phyloP scores from a whole-genome alignment of 306 rosid genomes.

The Carpinus fangiana region DNA sequence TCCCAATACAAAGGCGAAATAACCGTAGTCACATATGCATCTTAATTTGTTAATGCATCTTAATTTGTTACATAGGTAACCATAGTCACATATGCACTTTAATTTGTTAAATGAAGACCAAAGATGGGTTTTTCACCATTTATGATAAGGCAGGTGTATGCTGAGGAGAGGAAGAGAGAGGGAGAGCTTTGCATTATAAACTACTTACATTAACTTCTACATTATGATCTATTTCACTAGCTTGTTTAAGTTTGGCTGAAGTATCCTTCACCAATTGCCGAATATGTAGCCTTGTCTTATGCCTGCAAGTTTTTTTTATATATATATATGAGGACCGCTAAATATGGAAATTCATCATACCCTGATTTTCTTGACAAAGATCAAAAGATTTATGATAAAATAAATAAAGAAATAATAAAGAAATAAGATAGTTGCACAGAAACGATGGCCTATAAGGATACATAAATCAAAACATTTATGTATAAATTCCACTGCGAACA shows the following conservation, averaged over 20 bases:
- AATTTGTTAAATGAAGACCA: not conserved
- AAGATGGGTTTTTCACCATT: not conserved
- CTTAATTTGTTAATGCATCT: too few species aligned
- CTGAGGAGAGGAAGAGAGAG: not conserved
- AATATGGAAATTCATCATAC: not conserved
- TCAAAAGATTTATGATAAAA: not conserved
- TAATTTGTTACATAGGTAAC: not conserved
- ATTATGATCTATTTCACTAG: slow-evolving; percentile 86
- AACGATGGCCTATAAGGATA: not conserved
- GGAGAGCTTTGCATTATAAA: not conserved
- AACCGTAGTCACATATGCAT: too few species aligned
- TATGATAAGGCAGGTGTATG: not conserved
- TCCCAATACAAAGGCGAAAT: too few species aligned
- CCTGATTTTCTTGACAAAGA: not conserved
- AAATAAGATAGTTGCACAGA: not conserved
- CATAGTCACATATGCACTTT: not conserved
- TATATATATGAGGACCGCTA: not conserved
- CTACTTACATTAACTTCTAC: slow-evolving; percentile 65
- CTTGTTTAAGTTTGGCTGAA: slow-evolving; percentile 87
- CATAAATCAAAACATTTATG: too few species aligned
- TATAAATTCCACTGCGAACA: too few species aligned
- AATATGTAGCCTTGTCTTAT: slow-evolving; percentile 84
- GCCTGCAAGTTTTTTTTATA: slow-evolving; percentile 48
- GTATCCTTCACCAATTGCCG: slow-evolving; percentile 96
- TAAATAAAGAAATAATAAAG: not conserved